A percentile compares a stretch with the other conserved stretches of the same genome.
These are phyloP conservation scores for Populus trichocarpa DNA, from an alignment of 441 rosid species.

Conservation along the genomic window DNA sequence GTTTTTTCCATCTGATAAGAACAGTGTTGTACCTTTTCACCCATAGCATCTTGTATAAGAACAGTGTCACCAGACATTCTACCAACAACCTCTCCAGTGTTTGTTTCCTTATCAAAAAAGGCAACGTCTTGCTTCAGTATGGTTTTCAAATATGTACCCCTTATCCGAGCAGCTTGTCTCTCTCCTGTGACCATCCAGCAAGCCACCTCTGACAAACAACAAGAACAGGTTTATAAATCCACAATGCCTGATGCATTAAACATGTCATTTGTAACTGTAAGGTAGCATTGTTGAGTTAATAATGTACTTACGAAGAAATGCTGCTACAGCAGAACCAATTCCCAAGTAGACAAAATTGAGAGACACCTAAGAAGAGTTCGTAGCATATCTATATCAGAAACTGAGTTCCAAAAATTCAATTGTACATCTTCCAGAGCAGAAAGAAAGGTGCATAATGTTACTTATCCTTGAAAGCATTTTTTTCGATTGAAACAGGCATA, in stretches of 20 bases:
- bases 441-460: too few species aligned
- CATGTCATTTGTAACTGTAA: not conserved
- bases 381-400: not conserved
- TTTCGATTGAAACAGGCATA: not conserved
- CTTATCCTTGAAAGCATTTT: not conserved
- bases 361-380: conserved; percentile 35
- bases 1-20: too few species aligned
- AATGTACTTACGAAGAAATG: conserved; percentile 60
- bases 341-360: conserved; percentile 61
- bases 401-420: too few species aligned
- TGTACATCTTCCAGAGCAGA: too few species aligned
- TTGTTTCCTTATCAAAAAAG: conserved; percentile 76
- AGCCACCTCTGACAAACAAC: conserved; percentile 57
- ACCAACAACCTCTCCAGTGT: conserved; percentile 77
- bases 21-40: conserved; percentile 57
- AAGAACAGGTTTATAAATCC: not conserved
- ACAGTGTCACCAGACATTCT: conserved; percentile 95
- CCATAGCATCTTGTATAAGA: conserved; percentile 93
- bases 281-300: not conserved
- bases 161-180: conserved; percentile 76
- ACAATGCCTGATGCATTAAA: not conserved
- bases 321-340: conserved; percentile 47
- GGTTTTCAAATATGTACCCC: conserved; percentile 65
- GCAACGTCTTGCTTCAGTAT: conserved; percentile 84
- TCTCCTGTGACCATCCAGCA: conserved; percentile 96